phyloP scores from a whole-genome alignment of 495 filamentous ascomycete genomes.

The Aspergillus affinis region DNA sequence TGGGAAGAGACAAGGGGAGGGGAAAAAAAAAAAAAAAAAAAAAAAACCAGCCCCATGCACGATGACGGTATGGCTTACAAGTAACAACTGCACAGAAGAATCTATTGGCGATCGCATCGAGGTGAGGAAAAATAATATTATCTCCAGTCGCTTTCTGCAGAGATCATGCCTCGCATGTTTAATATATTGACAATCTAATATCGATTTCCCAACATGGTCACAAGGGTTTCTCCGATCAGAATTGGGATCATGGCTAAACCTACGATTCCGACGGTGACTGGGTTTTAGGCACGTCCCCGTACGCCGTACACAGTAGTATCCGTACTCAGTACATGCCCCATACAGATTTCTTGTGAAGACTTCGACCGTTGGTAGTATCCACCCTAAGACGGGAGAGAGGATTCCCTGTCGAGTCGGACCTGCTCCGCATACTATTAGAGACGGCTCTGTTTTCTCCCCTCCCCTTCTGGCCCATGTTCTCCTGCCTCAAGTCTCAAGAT shows the following conservation, averaged over 20 bases:
- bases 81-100: not conserved
- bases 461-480: too few relatives aligned
- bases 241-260: not conserved
- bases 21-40: not conserved
- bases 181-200: not conserved
- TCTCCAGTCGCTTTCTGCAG: slow-evolving; percentile 16
- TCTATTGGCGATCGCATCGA: not conserved
- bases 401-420: not conserved
- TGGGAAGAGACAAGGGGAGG: too few relatives aligned
- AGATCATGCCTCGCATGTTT: slow-evolving; percentile 17
- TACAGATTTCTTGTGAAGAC: not conserved
- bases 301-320: too few relatives aligned
- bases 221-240: not conserved
- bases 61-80: not conserved
- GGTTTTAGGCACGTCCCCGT: slow-evolving; percentile 5
- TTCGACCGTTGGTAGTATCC: not conserved
- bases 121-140: not conserved
- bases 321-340: slow-evolving; percentile 1
- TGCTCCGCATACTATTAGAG: not conserved
- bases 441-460: not conserved
- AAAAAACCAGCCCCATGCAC: not conserved
- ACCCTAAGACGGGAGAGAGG: not conserved
- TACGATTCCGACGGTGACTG: too few relatives aligned
- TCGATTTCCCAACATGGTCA: not conserved
- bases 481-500: not conserved